These are phyloP conservation scores for Elaeagnus macrophylla DNA, from an alignment of 306 rosid genomes.

Conservation along the genomic window DNA sequence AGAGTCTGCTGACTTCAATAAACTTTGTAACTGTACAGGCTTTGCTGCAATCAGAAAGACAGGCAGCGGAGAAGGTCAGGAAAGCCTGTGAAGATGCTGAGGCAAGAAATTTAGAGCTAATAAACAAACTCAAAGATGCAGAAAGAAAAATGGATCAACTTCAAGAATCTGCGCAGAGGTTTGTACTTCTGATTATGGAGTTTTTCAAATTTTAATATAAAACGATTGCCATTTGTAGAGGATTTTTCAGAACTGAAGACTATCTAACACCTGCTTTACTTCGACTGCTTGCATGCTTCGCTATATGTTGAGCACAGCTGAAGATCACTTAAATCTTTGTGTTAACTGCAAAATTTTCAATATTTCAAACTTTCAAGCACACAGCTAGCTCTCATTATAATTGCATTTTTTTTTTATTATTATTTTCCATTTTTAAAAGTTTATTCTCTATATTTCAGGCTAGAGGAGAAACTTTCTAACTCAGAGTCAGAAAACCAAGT, in stretches of 20 bases:
- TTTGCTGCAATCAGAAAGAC: slow-evolving; percentile 52
- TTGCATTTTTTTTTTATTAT: no score
- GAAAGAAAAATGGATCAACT: slow-evolving; percentile 74
- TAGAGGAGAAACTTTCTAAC: slow-evolving; percentile 93
- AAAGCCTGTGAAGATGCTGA: slow-evolving; percentile 52
- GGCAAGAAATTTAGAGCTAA: slow-evolving; percentile 61
- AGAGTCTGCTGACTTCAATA: slow-evolving; percentile 14
- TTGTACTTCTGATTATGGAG: slow-evolving; percentile 24
- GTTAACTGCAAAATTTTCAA: background rate
- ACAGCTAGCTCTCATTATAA: no score
- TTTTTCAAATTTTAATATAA: slow-evolving; percentile 4
- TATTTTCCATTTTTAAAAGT: background rate
- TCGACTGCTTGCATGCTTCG: background rate
- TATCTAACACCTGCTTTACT: background rate
- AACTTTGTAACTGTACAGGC: slow-evolving; percentile 37
- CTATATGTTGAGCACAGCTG: background rate
- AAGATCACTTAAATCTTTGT: no score
- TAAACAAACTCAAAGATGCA: slow-evolving; percentile 63
- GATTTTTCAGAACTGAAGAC: background rate
- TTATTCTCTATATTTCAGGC: slow-evolving; percentile 41
- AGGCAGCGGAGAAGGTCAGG: slow-evolving; percentile 59
- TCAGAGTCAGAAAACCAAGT: slow-evolving; percentile 97
- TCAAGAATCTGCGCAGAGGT: slow-evolving; percentile 96
- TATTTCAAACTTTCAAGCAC: background rate
- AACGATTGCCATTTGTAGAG: background rate